phyloP scores from a whole-genome alignment of 495 filamentous ascomycete species.

The Penicillium psychrofluorescens region DNA sequence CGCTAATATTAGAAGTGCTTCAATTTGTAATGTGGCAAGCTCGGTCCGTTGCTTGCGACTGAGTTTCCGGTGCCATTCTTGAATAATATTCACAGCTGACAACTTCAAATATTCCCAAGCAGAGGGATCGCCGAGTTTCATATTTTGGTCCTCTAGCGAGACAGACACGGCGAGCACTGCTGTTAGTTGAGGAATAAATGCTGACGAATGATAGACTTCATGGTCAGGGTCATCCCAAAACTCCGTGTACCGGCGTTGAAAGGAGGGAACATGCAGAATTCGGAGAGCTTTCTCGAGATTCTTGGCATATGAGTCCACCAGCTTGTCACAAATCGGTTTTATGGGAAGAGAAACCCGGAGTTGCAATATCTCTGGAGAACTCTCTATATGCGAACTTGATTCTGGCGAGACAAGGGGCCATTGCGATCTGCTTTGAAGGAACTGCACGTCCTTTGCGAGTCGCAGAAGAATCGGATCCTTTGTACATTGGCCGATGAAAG shows the following conservation, averaged over 20 bases:
- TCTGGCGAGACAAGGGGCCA: slow-evolving; percentile 5
- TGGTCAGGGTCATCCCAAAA: slow-evolving; percentile 12
- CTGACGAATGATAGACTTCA: slow-evolving; percentile 1
- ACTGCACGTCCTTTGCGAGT: slow-evolving; percentile 22
- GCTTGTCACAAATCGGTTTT: slow-evolving; percentile 15
- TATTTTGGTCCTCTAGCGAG: slow-evolving; percentile 2
- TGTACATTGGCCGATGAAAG: slow-evolving; percentile 15
- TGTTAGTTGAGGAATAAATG: slow-evolving; percentile 15
- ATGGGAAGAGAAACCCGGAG: slow-evolving; percentile 8
- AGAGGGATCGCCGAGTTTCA: slow-evolving; percentile 27
- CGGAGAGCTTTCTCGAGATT: slow-evolving; percentile 17
- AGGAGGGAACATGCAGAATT: slow-evolving; percentile 20
- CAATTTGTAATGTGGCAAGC: slow-evolving; percentile 13
- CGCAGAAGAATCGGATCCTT: slow-evolving; percentile 9
- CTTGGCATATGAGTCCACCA: slow-evolving; percentile 13
- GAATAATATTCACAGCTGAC: slow-evolving; percentile 14
- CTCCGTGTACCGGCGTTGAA: slow-evolving; percentile 10
- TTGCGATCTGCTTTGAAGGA: slow-evolving; percentile 16
- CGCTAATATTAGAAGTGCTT: slow-evolving; percentile 31
- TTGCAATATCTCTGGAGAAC: slow-evolving; percentile 11
- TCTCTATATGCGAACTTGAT: slow-evolving; percentile 7
- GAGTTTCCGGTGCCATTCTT: slow-evolving; percentile 25
- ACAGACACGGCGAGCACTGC: slow-evolving; percentile 11
- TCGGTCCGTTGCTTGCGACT: slow-evolving; percentile 36
- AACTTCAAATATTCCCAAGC: slow-evolving; percentile 24